Base-by-base conservation (phyloP, 2,329 filamentous ascomycete genomes). In the Pseudocercospora pini-densiflorae region DNA sequence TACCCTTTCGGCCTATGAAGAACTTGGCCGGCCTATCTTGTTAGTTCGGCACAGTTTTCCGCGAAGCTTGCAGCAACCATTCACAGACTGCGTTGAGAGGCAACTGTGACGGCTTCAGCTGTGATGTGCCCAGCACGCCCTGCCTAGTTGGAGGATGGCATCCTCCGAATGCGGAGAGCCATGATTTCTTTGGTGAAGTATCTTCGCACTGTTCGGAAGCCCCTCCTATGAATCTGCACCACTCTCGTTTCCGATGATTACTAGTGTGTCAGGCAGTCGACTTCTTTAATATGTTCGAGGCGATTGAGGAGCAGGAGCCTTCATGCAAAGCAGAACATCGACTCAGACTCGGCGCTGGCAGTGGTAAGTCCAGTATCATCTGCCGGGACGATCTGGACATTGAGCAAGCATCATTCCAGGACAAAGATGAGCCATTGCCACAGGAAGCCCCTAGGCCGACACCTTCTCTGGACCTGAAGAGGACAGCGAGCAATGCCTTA, bases 401-500 rank as follows among this genome's bases (percentile, higher is more conserved):
- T 51, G 72, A 73, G 64, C 71, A 68, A 59, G 62, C 64, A 23
- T 67, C 66, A 10, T 61, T 59, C 36, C 70, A 70, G 49, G 64
- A 66, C 31, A 53, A 65, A 23, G 55, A 64, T 31, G 64, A 67
- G 29, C 24, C 51, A n/a, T 27, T 54, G 24, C 9, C 24, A n/a
- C 61, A 69, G n/a, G 63, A 70, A 31, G 66, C 68, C 21, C 31
- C 64, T 5, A 60, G 36, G 21, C 27, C 54, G 6, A 47, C 59
- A 27, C 36, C 64, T 24, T 74, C 73, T 9, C 63, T 71, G 14
- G 71, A 73, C 23, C 67, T 75, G 6, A 70, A 70, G 21, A 65
- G 70, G 23, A 73, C 71, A 5, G 70, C 74, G 10, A 74, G 73
- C 68, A 75, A 74, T 65, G 72, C 72, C 21, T 71, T 77, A 16